Conservation (phyloP, 306 rosid genomes). For the Betula pendula region DNA sequence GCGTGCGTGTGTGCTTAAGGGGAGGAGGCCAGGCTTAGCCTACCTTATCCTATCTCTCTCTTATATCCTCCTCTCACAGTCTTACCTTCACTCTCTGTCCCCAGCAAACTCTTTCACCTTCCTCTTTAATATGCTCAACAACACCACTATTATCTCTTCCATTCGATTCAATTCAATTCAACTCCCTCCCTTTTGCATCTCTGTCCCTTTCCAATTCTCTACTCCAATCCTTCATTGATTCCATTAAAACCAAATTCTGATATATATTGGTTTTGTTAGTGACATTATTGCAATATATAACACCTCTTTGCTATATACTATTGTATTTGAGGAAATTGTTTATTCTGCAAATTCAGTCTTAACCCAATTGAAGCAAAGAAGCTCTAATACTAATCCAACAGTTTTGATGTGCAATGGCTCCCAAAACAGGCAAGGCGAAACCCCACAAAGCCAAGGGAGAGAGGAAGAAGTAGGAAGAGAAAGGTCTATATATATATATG, state of each 20-base stretch:
- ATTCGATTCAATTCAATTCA: too few species aligned
- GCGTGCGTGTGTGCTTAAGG: conserved; percentile 28
- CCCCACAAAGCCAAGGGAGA: conserved; percentile 88
- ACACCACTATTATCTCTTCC: conserved; percentile 7
- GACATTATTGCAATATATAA: too few species aligned
- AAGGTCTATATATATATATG: conserved; percentile 46
- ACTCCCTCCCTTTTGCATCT: neutral
- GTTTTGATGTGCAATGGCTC: conserved; percentile 70
- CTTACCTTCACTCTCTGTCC: conserved; percentile 17
- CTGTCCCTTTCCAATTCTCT: conserved; percentile 23
- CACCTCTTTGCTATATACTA: neutral
- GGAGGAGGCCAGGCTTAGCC: conserved; percentile 42
- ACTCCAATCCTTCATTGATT: neutral
- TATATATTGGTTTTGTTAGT: too few species aligned
- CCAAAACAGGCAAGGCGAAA: conserved; percentile 75
- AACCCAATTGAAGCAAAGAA: neutral
- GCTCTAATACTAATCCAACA: conserved; percentile 2
- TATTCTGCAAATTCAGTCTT: conserved; percentile 39
- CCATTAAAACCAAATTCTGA: neutral
- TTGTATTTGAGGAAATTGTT: neutral
- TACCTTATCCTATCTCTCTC: conserved; percentile 96
- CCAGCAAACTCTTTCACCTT: conserved; percentile 11
- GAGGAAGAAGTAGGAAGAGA: conserved; percentile 91
- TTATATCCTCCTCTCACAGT: too few species aligned
- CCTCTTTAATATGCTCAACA: conserved; percentile 6